These are phyloP conservation scores for Eimeria acervulina DNA, from an alignment of 169 alveolate species.

Conservation along the genomic window DNA sequence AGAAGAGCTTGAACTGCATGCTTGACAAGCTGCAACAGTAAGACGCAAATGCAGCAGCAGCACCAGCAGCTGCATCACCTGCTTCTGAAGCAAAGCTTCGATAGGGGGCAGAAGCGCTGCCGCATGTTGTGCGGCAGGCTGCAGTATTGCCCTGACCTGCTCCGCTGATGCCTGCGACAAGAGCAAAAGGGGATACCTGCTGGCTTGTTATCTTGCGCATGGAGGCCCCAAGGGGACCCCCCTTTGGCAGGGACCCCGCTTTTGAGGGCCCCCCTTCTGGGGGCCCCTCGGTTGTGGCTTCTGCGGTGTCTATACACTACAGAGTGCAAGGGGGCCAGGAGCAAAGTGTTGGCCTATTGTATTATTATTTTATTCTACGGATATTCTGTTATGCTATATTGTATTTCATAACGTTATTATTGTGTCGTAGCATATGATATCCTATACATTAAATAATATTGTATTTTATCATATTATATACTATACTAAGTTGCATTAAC, in stretches of 20 bases:
- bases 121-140: constrained; percentile 13
- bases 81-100: constrained; percentile 45
- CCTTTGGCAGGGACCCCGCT: no score
- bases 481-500: no score
- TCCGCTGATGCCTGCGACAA: constrained; percentile 55
- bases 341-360: no score
- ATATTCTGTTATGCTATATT: no score
- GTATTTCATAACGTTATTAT: no score
- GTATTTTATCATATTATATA: not conserved
- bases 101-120: constrained; percentile 18
- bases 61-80: constrained; percentile 10
- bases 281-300: not conserved
- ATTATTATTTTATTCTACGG: no score
- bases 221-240: not conserved
- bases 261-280: not conserved
- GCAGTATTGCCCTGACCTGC: constrained; percentile 53
- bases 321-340: no score
- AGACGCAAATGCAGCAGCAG: no score
- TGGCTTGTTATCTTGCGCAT: not conserved
- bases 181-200: not conserved
- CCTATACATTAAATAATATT: no score
- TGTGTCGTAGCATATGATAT: no score
- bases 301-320: not conserved
- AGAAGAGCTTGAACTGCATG: not conserved
- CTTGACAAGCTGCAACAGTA: not conserved